Conservation (phyloP, 352 stramenopile species). For the Pythium sp. region DNA sequence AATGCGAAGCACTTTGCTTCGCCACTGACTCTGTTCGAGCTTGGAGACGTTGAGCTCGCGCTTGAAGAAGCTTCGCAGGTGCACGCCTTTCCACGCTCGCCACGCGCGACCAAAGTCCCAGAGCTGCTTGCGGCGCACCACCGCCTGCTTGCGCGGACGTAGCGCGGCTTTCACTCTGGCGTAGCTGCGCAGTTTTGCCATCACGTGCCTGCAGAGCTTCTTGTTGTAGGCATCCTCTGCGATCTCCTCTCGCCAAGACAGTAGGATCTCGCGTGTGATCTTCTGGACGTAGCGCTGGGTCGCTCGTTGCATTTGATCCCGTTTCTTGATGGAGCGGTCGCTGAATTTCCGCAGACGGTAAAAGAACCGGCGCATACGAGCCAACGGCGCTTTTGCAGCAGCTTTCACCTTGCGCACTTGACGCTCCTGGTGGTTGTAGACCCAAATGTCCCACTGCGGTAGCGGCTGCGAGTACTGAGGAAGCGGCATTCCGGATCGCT, state of each 20-base stretch:
- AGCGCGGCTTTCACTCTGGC: slow-evolving; percentile 32
- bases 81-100: slow-evolving; percentile 46
- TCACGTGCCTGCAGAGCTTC: slow-evolving; percentile 31
- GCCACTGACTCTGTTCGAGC: slow-evolving; percentile 48
- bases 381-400: slow-evolving; percentile 41
- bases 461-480: slow-evolving; percentile 41
- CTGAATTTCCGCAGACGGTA: slow-evolving; percentile 30
- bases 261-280: slow-evolving; percentile 17
- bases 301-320: slow-evolving; percentile 20
- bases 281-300: slow-evolving; percentile 16
- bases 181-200: slow-evolving; percentile 33
- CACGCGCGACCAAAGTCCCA: slow-evolving; percentile 31
- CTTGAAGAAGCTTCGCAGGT: slow-evolving; percentile 55
- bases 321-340: slow-evolving; percentile 16
- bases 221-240: slow-evolving; percentile 40
- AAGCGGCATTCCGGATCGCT: slow-evolving; percentile 40
- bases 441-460: slow-evolving; percentile 68
- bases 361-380: slow-evolving; percentile 51
- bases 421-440: slow-evolving; percentile 74
- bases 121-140: slow-evolving; percentile 16
- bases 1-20: slow-evolving; percentile 42
- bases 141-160: slow-evolving; percentile 32
- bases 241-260: slow-evolving; percentile 49
- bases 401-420: slow-evolving; percentile 74
- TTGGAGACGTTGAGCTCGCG: slow-evolving; percentile 47